Conservation (phyloP, 1,284 basidiomycete genomes). For the Peniophora sp. region DNA sequence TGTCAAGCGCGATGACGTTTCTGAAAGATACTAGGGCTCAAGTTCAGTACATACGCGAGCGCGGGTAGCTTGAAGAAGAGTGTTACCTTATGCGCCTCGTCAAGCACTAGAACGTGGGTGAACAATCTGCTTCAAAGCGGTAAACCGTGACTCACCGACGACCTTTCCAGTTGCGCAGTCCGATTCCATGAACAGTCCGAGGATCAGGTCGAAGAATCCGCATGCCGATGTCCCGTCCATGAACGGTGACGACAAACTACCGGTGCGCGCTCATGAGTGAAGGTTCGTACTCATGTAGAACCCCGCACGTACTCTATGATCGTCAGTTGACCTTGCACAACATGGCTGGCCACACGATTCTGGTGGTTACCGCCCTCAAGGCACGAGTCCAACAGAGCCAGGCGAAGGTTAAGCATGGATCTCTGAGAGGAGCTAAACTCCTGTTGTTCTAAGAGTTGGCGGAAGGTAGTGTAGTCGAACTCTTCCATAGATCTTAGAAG, state of each 20-base stretch:
- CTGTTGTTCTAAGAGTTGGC: slow-evolving; percentile 8
- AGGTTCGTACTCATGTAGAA: neutral
- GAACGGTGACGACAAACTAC: slow-evolving; percentile 51
- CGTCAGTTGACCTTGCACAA: slow-evolving; percentile 18
- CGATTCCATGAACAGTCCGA: slow-evolving; percentile 46
- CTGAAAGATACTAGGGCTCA: slow-evolving; percentile 15
- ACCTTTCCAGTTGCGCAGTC: slow-evolving; percentile 54
- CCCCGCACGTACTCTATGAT: slow-evolving; percentile 15
- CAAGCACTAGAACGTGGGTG: slow-evolving; percentile 22
- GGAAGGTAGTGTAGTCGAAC: slow-evolving; percentile 17
- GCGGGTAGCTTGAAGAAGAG: slow-evolving; percentile 10
- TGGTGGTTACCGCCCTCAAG: slow-evolving; percentile 7
- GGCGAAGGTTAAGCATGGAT: slow-evolving; percentile 16
- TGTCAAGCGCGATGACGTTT: slow-evolving; percentile 16
- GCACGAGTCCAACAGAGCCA: slow-evolving; percentile 17
- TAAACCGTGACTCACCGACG: slow-evolving; percentile 26
- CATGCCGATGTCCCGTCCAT: slow-evolving; percentile 57
- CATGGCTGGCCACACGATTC: slow-evolving; percentile 11
- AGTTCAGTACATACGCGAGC: neutral
- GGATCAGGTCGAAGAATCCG: slow-evolving; percentile 57
- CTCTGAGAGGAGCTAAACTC: slow-evolving; percentile 16
- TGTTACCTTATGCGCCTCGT: slow-evolving; percentile 71
- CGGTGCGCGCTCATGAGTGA: neutral
- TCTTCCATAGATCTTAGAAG: slow-evolving; percentile 19
- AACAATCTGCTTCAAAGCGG: neutral